Base-by-base conservation (phyloP, 1,284 basidiomycete species). In the Veloporphyrellus conicus region DNA sequence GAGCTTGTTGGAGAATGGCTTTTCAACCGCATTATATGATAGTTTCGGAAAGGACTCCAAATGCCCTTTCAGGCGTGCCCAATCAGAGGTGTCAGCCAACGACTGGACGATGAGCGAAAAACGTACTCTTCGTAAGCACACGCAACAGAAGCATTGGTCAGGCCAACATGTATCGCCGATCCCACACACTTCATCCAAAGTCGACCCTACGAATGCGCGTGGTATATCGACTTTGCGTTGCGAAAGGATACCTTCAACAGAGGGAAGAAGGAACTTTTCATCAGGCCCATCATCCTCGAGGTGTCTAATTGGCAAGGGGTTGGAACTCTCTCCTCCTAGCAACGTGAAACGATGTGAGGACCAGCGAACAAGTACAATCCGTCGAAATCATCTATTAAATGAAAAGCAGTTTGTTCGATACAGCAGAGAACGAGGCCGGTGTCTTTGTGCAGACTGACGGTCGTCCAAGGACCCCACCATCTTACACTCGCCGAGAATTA, bases 341-440 rank as follows among this genome's bases (percentile, higher is more conserved):
- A 58, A 12, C 56, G 56, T 28, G 55, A 36, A 23, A 56, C 42
- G 6, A 41, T 19, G 8, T 37, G 53, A 1, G 54, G 54, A 34
- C 54, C 56, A n/a, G 54, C 42, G 15, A 54, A 57, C 14, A 57
- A 23, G 31, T 38, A 57, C n/a, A 55, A 39, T 15, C 34, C 29
- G 8, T 41, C 7, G 15, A 54, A 59, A 16, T 56, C 45, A 19
- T 59, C 57, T 54, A 31, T 28, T 4, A 29, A 16, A n/a, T 45
- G 10, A 20, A 6, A 14, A 14, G 16, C 6, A 8, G 7, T 20
- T 18, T 1, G 18, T 33, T 48, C 16, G 45, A 25, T 20, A 25
- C 8, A 3, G 22, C 12, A 16, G 22, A 31, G 27, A 33, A n/a
- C 10, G 11, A 19, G 6, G 15, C 33, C 4, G 14, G 16, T 20